phyloP scores from a whole-genome alignment of 2,329 filamentous ascomycete species.

The Colletotrichum simmondsii region DNA sequence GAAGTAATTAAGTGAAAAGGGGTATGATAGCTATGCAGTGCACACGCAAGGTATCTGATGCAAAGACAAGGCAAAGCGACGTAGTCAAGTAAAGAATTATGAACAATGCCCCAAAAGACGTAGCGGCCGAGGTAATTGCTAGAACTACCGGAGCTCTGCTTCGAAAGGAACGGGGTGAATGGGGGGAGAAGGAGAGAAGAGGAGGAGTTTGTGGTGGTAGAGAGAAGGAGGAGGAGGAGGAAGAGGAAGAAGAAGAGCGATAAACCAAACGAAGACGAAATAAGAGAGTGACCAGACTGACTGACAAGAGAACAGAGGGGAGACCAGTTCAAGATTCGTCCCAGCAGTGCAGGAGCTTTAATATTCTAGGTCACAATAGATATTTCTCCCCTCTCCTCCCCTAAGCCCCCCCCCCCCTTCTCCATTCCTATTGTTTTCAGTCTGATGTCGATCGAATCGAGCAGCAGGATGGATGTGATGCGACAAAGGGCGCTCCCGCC shows the following conservation, averaged over 20 bases:
- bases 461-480: conserved; percentile 17
- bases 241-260: neutral
- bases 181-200: conserved; percentile 26
- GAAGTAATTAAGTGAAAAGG: neutral
- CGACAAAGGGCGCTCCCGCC: conserved; percentile 21
- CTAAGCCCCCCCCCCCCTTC: neutral
- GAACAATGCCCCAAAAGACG: conserved; percentile 39
- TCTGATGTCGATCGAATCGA: conserved; percentile 27
- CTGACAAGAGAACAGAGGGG: conserved; percentile 15
- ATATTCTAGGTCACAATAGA: conserved; percentile 4
- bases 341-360: conserved; percentile 20
- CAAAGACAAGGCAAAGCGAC: conserved; percentile 33
- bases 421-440: conserved; percentile 3
- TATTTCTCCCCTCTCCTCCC: neutral
- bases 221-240: too few relatives aligned
- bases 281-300: conserved; percentile 34
- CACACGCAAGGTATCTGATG: conserved; percentile 12
- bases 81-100: conserved; percentile 33
- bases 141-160: conserved; percentile 62
- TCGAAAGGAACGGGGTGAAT: conserved; percentile 38
- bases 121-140: conserved; percentile 43
- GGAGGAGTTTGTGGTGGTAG: too few relatives aligned
- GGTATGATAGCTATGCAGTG: conserved; percentile 12
- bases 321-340: neutral
- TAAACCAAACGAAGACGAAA: neutral